Base-by-base conservation (phyloP, 805 yeast species). In the Starmerella gropengiesseri region DNA sequence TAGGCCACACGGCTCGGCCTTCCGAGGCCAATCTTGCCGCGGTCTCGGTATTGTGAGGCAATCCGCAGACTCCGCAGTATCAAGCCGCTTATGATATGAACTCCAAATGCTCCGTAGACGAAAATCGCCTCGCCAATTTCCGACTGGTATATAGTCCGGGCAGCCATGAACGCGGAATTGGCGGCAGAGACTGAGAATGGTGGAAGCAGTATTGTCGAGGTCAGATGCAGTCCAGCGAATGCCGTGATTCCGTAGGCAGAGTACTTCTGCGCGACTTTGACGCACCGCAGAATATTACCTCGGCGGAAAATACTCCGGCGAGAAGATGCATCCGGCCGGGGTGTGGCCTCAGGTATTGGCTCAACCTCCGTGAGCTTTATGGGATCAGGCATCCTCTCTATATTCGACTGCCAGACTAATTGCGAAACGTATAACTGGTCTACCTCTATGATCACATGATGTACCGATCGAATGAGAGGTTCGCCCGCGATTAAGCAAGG, bases 61-160 rank as follows among this genome's bases (percentile, higher is more conserved):
- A 44, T 51, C 21, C 71, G 61, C 4, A 69, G 45, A 0, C 64
- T 21, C 43, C 82, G 62, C 7, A 74, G 42, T 0, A 57, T 49
- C 0, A 76, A 39, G 0, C 91, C 89, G 37, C 77, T 60, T 1
- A 62, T 22, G 1, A 80, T 62, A 54, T 81, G 91, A 2, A 60
- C 48, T 0, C 61, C 55, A 1, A 67, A 59, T 0, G 77, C 60
- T 1, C 73, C 77, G 48, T 63, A 64, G 0, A 78, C 64, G n/a
- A 73, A 51, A 0, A 64, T 41, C 7, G 56, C 56, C 54, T 80
- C 89, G 12, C 75, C 59, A 1, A 61, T 50, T 0, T 77, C 68
- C 0, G 66, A 61, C 44, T 77, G 81, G 56, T 81, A 81, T 0
- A 81, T 51, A 14, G 74, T 70, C 29, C 89, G 65, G 0, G 76